Evolutionary conservation across 805 yeast species (phyloP).

Genomic region (Kluyveromyces starmeri): DNA sequence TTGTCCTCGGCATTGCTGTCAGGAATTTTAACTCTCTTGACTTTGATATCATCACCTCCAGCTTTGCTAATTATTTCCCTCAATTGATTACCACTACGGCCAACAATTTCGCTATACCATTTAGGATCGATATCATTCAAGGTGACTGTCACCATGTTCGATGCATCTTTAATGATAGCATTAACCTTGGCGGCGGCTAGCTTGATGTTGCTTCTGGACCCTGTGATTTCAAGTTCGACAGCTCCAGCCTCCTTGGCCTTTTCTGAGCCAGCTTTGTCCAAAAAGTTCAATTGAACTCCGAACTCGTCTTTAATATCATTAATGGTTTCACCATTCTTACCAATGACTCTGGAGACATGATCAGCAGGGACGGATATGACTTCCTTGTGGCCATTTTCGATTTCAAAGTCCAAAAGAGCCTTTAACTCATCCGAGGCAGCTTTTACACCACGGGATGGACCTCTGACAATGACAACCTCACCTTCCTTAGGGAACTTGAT

Average conservation of each 20-base stretch:
- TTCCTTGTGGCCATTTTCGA: constrained; percentile 68
- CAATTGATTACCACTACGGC: constrained; percentile 66
- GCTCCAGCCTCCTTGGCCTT: constrained; percentile 39
- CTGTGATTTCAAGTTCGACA: constrained; percentile 63
- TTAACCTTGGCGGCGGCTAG: constrained; percentile 59
- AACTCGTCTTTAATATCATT: constrained; percentile 63
- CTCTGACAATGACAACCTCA: constrained; percentile 63
- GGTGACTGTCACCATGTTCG: constrained; percentile 49
- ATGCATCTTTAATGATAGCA: constrained; percentile 53
- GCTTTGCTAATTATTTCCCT: constrained; percentile 69
- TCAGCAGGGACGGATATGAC: constrained; percentile 58
- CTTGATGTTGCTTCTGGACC: constrained; percentile 66
- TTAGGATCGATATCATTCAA: constrained; percentile 58
- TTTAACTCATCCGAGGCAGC: constrained; percentile 76
- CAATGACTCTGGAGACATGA: constrained; percentile 80
- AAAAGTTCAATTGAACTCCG: constrained; percentile 44
- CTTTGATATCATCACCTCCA: constrained; percentile 51
- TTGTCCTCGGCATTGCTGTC: constrained; percentile 49
- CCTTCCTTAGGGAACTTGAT: constrained; percentile 64
- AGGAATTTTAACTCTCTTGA: constrained; percentile 45
- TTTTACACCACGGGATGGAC: constrained; percentile 84
- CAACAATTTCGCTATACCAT: constrained; percentile 68
- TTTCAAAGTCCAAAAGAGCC: constrained; percentile 78
- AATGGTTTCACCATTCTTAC: constrained; percentile 78
- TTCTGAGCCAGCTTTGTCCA: constrained; percentile 32